A percentile compares a stretch with the other conserved stretches of the same genome.
Evolutionary conservation across 352 stramenopile genomes (phyloP).

Genomic region (Aphanomyces euteiches): DNA sequence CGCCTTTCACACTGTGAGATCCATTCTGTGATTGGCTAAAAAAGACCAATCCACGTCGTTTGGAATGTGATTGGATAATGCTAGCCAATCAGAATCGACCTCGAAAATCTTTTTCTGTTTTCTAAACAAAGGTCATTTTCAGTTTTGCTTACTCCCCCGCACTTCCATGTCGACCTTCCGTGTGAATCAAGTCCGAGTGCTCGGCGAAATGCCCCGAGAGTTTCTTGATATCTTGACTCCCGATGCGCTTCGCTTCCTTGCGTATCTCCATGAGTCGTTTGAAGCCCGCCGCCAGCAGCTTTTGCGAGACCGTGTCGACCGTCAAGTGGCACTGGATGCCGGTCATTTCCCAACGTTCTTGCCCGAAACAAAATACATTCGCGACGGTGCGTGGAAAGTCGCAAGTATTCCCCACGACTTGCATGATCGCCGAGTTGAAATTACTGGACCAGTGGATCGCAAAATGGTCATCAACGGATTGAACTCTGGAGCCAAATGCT

Average conservation of each 20-base stretch:
- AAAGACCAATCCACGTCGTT: neutral
- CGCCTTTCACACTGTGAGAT: neutral
- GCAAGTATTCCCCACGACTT: constrained; percentile 80
- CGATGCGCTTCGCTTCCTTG: constrained; percentile 89
- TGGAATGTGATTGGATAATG: constrained; percentile 1
- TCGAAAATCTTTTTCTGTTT: constrained; percentile 22
- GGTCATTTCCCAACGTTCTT: constrained; percentile 87
- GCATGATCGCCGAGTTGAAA: constrained; percentile 91
- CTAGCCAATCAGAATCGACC: neutral
- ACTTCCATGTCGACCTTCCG: constrained; percentile 16
- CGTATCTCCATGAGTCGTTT: constrained; percentile 87
- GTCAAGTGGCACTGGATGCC: constrained; percentile 81
- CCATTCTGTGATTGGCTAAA: neutral
- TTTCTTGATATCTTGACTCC: constrained; percentile 85
- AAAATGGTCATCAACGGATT: constrained; percentile 98
- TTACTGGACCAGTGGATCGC: constrained; percentile 91
- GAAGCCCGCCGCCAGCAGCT: constrained; percentile 56
- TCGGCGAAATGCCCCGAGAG: constrained; percentile 71
- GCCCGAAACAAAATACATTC: constrained; percentile 75
- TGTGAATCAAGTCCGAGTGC: constrained; percentile 62
- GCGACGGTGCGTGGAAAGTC: constrained; percentile 71
- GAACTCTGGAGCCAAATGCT: constrained; percentile 91
- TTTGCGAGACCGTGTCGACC: constrained; percentile 46
- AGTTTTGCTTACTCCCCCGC: neutral
- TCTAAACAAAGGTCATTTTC: constrained; percentile 16